Conservation (phyloP, 139 green algal species). For the Coccomyxa sp. region DNA sequence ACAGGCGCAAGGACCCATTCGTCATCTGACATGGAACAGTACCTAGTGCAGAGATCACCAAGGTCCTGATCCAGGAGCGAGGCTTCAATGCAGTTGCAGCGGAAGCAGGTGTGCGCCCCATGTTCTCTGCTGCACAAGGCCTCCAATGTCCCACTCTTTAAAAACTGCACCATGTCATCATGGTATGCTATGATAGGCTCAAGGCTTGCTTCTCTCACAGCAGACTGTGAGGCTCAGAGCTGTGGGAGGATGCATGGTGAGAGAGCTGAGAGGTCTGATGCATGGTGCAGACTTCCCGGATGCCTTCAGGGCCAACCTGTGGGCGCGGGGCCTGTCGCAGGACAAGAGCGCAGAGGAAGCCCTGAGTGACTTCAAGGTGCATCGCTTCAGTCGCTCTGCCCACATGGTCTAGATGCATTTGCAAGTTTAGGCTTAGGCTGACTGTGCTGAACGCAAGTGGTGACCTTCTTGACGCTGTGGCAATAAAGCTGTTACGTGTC, state of each 20-base stretch:
- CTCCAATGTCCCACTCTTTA: too few relatives aligned
- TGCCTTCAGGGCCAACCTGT: slow-evolving; percentile 45
- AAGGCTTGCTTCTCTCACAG: too few relatives aligned
- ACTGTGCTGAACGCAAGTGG: too few relatives aligned
- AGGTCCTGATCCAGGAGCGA: slow-evolving; percentile 39
- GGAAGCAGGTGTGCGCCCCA: slow-evolving; percentile 7
- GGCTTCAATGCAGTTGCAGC: slow-evolving; percentile 29
- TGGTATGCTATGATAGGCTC: too few relatives aligned
- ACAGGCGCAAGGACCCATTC: too few relatives aligned
- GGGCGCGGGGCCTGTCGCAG: slow-evolving; percentile 30
- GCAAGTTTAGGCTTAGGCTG: too few relatives aligned
- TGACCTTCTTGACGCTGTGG: too few relatives aligned
- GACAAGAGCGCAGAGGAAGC: slow-evolving; percentile 30
- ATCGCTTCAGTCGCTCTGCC: neutral
- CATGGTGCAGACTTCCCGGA: slow-evolving; percentile 57
- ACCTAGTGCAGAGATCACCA: slow-evolving; percentile 49
- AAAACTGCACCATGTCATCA: too few relatives aligned
- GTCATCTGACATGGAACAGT: too few relatives aligned
- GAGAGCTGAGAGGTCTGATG: neutral
- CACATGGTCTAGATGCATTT: too few relatives aligned
- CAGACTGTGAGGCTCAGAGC: neutral
- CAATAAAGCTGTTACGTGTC: too few relatives aligned
- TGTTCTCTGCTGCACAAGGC: neutral
- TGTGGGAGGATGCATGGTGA: neutral
- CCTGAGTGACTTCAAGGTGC: slow-evolving; percentile 35